Conservation (phyloP, 106 monocot genomes). For the Amphibolis antarctica region DNA sequence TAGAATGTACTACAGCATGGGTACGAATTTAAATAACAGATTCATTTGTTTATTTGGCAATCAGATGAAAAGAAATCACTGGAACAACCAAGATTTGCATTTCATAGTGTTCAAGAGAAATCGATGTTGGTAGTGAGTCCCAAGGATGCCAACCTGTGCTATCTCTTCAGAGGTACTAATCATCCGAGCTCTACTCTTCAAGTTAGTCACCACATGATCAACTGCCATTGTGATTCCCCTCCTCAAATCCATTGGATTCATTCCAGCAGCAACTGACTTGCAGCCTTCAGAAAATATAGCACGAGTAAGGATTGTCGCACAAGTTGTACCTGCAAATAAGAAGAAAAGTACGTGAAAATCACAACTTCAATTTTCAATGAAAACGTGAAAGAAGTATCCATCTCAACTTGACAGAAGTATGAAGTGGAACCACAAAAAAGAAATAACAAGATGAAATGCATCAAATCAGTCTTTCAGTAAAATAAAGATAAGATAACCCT, state of each 20-base stretch:
- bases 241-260: conserved; percentile 84
- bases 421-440: too few relatives aligned
- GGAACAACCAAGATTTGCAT: background rate
- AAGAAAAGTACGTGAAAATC: background rate
- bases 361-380: too few relatives aligned
- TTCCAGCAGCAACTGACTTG: conserved; percentile 86
- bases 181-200: conserved; percentile 72
- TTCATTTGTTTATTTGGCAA: too few relatives aligned
- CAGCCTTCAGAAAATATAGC: conserved; percentile 70
- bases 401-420: too few relatives aligned
- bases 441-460: too few relatives aligned
- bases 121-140: background rate
- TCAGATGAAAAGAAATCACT: too few relatives aligned
- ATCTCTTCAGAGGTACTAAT: conserved; percentile 88
- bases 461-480: too few relatives aligned
- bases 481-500: background rate
- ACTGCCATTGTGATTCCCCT: conserved; percentile 84
- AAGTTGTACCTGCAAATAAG: conserved; percentile 46
- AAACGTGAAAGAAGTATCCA: too few relatives aligned
- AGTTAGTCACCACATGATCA: conserved; percentile 60
- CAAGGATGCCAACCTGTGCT: conserved; percentile 40
- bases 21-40: too few relatives aligned
- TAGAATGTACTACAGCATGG: too few relatives aligned
- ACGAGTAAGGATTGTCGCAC: conserved; percentile 53
- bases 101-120: background rate